Evolutionary conservation across 2,329 filamentous ascomycete genomes (phyloP).

Genomic region (Alternaria sp.): DNA sequence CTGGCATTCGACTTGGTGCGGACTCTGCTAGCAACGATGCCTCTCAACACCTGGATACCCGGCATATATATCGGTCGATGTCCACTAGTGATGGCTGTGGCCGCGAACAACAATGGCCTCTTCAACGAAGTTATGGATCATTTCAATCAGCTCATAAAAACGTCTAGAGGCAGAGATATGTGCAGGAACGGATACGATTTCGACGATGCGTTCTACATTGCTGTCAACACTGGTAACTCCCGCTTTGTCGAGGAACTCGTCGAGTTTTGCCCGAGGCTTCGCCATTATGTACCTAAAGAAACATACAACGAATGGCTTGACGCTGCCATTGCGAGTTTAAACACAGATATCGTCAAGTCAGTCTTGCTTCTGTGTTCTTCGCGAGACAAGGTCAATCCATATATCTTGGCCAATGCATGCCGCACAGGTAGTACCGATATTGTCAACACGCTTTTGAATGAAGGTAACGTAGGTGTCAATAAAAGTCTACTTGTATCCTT

Average conservation of each 20-base stretch:
- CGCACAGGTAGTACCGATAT: neutral
- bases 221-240: neutral
- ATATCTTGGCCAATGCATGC: neutral
- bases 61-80: neutral
- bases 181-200: neutral
- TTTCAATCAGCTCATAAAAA: neutral
- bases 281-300: neutral
- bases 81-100: constrained; percentile 1
- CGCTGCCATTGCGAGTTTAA: neutral
- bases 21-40: neutral
- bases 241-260: neutral
- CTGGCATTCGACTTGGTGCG: neutral
- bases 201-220: neutral
- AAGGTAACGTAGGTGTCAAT: neutral
- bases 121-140: neutral
- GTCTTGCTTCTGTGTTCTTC: neutral
- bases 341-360: neutral
- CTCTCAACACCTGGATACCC: neutral
- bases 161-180: neutral
- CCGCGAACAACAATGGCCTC: neutral
- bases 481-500: neutral
- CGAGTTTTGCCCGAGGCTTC: neutral
- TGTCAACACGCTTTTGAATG: neutral
- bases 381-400: neutral
- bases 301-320: neutral